Percentiles rank a stretch among this genome's conserved stretches.
Evolutionary conservation across 768 basidiomycete species (phyloP).

Genomic region (Phallus indusiatus): DNA sequence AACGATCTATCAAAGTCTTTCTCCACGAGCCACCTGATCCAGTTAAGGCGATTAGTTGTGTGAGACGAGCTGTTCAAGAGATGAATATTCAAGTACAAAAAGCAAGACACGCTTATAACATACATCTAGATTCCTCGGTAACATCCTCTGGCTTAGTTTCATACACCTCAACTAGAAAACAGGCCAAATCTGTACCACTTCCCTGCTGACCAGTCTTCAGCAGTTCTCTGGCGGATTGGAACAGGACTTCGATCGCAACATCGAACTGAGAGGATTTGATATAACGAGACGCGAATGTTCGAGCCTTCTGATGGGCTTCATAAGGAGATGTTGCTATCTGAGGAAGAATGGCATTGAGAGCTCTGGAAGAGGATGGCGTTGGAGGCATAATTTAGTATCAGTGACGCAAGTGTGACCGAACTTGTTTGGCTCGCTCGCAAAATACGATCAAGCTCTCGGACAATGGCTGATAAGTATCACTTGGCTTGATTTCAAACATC

Average conservation of each 20-base stretch:
- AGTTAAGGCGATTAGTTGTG: slow-evolving; percentile 83
- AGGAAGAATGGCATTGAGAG: slow-evolving; percentile 67
- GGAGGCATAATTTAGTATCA: slow-evolving; percentile 10
- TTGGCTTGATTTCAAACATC: too few species aligned
- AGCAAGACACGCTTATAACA: slow-evolving; percentile 20
- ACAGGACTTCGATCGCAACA: slow-evolving; percentile 87
- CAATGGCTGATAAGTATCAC: too few species aligned
- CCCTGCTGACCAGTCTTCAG: slow-evolving; percentile 83
- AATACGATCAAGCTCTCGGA: too few species aligned
- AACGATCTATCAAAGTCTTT: slow-evolving; percentile 78
- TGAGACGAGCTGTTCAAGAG: slow-evolving; percentile 56
- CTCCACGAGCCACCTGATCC: slow-evolving; percentile 79
- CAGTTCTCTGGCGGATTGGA: slow-evolving; percentile 80
- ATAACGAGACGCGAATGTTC: slow-evolving; percentile 88
- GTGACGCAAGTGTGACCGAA: not conserved
- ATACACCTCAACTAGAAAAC: slow-evolving; percentile 78
- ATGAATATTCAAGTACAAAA: not conserved
- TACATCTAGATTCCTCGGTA: slow-evolving; percentile 74
- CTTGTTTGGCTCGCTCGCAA: not conserved
- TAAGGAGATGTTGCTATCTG: slow-evolving; percentile 70
- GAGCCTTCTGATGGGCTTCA: slow-evolving; percentile 93
- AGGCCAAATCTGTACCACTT: slow-evolving; percentile 79
- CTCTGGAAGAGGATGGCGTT: slow-evolving; percentile 42
- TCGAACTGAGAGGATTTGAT: slow-evolving; percentile 64
- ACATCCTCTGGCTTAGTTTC: slow-evolving; percentile 63